Conservation (phyloP, 768 basidiomycete species). For the Crassisporium funariophilum region DNA sequence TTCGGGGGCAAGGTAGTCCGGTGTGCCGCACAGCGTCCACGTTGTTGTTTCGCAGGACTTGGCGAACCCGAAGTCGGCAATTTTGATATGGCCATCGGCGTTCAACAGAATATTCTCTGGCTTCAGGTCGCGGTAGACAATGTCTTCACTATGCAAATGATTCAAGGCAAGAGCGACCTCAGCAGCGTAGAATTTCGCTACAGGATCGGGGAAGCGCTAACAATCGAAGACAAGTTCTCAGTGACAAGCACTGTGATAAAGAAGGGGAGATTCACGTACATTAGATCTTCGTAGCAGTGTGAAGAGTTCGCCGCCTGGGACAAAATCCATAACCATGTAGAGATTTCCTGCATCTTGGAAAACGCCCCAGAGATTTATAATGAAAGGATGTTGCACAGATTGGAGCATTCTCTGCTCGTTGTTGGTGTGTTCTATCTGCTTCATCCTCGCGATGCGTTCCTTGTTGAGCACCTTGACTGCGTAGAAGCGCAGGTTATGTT, state of each 20-base stretch:
- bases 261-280: slow-evolving; percentile 45
- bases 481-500: slow-evolving; percentile 94
- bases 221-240: slow-evolving; percentile 11
- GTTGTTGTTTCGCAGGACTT: slow-evolving; percentile 86
- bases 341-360: slow-evolving; percentile 92
- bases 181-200: slow-evolving; percentile 97
- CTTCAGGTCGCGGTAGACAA: slow-evolving; percentile 97
- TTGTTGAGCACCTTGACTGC: slow-evolving; percentile 95
- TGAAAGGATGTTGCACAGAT: slow-evolving; percentile 86
- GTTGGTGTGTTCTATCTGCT: slow-evolving; percentile 97
- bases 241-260: slow-evolving; percentile 10
- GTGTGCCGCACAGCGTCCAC: slow-evolving; percentile 95
- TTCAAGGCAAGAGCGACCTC: slow-evolving; percentile 93
- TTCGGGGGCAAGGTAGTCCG: slow-evolving; percentile 97
- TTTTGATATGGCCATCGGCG: slow-evolving; percentile 95
- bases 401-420: slow-evolving; percentile 90
- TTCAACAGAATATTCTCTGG: slow-evolving; percentile 95
- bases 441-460: slow-evolving; percentile 87
- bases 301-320: slow-evolving; percentile 96
- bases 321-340: slow-evolving; percentile 98
- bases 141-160: slow-evolving; percentile 82
- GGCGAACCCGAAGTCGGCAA: slow-evolving; percentile 96
- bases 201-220: slow-evolving; percentile 93
- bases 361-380: slow-evolving; percentile 95
- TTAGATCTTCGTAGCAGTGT: slow-evolving; percentile 89